phyloP scores from a whole-genome alignment of 2,329 filamentous ascomycete genomes.

The Sarocladium brachiariae region DNA sequence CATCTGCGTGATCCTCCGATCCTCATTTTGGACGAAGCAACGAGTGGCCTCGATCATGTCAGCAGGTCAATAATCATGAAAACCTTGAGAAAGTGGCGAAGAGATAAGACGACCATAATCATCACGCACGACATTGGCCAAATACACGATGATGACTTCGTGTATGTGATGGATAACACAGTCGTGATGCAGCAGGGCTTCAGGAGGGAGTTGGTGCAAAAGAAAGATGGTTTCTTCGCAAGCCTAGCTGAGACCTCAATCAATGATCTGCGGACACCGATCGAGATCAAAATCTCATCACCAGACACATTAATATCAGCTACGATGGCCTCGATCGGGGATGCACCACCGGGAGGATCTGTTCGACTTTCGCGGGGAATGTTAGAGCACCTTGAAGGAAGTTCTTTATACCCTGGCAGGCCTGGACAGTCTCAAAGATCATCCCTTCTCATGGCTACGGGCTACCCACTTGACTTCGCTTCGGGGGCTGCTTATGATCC shows the following conservation, averaged over 20 bases:
- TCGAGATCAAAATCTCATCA: not conserved
- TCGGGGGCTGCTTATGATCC: not conserved
- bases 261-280: constrained; percentile 5
- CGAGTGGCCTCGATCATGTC: constrained; percentile 74
- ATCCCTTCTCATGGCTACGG: not conserved
- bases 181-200: constrained; percentile 62
- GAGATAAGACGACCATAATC: constrained; percentile 78
- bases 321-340: not conserved
- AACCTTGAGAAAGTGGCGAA: constrained; percentile 69
- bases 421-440: constrained; percentile 2
- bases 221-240: constrained; percentile 39
- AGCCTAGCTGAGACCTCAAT: constrained; percentile 26
- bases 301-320: not conserved
- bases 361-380: not conserved
- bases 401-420: not conserved
- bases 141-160: constrained; percentile 64
- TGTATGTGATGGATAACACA: constrained; percentile 72
- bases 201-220: constrained; percentile 44
- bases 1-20: constrained; percentile 70
- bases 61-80: constrained; percentile 64
- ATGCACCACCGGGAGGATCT: not conserved
- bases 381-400: not conserved
- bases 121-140: constrained; percentile 86
- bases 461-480: not conserved
- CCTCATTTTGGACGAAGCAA: constrained; percentile 82